A percentile compares a stretch with the other conserved stretches of the same genome.
phyloP scores from a whole-genome alignment of 345 rosid species.

The Gossypium thurberi region DNA sequence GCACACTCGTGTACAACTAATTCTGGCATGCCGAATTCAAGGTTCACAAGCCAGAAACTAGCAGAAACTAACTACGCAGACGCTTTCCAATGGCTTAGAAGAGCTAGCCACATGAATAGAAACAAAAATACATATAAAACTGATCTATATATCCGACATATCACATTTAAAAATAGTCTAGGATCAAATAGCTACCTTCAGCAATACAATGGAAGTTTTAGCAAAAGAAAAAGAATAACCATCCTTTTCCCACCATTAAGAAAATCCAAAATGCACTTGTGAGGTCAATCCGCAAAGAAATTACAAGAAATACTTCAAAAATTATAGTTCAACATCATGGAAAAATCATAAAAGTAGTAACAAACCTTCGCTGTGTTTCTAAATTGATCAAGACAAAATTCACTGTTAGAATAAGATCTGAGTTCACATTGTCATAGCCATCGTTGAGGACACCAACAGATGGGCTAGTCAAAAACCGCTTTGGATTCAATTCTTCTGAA shows the following conservation, averaged over 20 bases:
- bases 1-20: not conserved
- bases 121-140: not conserved
- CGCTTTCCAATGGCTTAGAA: not conserved
- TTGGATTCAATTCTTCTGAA: conserved; percentile 89
- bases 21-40: not conserved
- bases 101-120: not conserved
- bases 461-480: conserved; percentile 94
- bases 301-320: not conserved
- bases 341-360: conserved; percentile 12
- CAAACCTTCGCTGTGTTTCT: conserved; percentile 79
- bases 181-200: not conserved
- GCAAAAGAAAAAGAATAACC: not conserved
- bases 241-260: not conserved
- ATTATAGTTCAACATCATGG: conserved; percentile 22
- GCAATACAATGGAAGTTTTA: not conserved
- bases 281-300: not conserved
- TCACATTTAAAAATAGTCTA: not conserved
- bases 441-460: conserved; percentile 88
- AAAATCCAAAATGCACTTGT: not conserved
- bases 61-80: not conserved
- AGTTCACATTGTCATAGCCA: conserved; percentile 89
- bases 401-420: conserved; percentile 87
- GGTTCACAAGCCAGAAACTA: not conserved
- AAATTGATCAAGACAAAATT: conserved; percentile 64
- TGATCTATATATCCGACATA: not conserved